Base-by-base conservation (phyloP, 768 basidiomycete species). In the Mycena leptocephala region DNA sequence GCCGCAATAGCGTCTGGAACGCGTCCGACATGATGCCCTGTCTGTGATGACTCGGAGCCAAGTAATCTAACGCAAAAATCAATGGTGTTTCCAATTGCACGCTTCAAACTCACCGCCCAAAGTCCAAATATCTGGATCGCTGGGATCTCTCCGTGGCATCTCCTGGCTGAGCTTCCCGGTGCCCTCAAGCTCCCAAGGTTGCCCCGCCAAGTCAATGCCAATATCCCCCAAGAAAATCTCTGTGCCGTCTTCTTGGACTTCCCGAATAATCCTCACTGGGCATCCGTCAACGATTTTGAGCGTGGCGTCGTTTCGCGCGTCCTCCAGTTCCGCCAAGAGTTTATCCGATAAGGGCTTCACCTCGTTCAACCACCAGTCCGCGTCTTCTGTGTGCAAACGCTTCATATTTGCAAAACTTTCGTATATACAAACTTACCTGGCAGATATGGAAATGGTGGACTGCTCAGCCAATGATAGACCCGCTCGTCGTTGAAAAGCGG, bases 21-120 rank as follows among this genome's bases (percentile, higher is more conserved):
- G 89, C 93, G 30, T 91, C 91, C 41, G 90, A 90, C 95, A 95
- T 95, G 76, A 95, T 95, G 0, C 94, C 94, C 78, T 85, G 87
- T 32, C 93, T 88, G 72, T 95, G 94, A 79, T 93, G 90, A 39
- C 89, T 89, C 30, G 91, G 86, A 10, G 88, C 89, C 64, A 95
- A 84, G 76, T 89, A 94, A 81, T 93, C 94, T 94, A n/a, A n/a
- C 3, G 24, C 33, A 10, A 41, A 46, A 58, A 48, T 58, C 5
- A 11, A 48, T 18, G n/a, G n/a, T 39, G 5, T 32, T 14, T 22
- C 35, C 7, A 56, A 63, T 48, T 28, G 67, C 39, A 6, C 35
- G 24, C 32, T 26, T 43, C 35, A 10, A 69, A 56, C 61, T 67
- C 81, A 94, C 94, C 88, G 77, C 93, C 94, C 37, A 94, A 82